A percentile compares a stretch with the other conserved stretches of the same genome.
Evolutionary conservation across 768 basidiomycete genomes (phyloP).

Genomic region (Podaxis sp.): DNA sequence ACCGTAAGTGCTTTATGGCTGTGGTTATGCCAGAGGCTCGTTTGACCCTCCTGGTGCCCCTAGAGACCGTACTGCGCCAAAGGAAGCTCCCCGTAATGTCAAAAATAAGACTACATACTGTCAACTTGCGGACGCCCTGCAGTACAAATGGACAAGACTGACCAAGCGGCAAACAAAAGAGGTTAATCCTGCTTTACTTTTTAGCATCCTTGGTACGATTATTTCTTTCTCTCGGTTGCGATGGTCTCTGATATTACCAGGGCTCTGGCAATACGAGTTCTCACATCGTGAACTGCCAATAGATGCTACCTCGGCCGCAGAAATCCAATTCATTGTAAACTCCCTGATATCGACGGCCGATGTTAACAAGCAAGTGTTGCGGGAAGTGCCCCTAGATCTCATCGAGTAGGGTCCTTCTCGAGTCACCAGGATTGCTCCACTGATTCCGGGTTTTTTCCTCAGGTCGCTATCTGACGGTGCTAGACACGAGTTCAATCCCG

Average conservation of each 20-base stretch:
- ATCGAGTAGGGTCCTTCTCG: slow-evolving; percentile 53
- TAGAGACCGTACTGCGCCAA: slow-evolving; percentile 65
- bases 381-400: slow-evolving; percentile 53
- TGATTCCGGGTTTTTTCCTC: slow-evolving; percentile 12
- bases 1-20: slow-evolving; percentile 54
- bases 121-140: slow-evolving; percentile 60
- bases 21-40: slow-evolving; percentile 11
- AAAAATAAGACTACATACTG: slow-evolving; percentile 66
- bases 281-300: slow-evolving; percentile 56
- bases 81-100: slow-evolving; percentile 58
- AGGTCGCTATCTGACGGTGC: slow-evolving; percentile 76
- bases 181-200: slow-evolving; percentile 73
- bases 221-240: slow-evolving; percentile 1
- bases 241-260: slow-evolving; percentile 36
- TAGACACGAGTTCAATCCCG: slow-evolving; percentile 84
- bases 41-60: not conserved
- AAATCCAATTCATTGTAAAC: slow-evolving; percentile 67
- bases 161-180: slow-evolving; percentile 80
- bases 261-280: slow-evolving; percentile 81
- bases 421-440: not conserved
- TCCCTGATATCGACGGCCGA: slow-evolving; percentile 57
- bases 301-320: slow-evolving; percentile 40
- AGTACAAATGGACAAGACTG: slow-evolving; percentile 67
- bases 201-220: slow-evolving; percentile 67
- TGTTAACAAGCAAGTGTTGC: slow-evolving; percentile 69